Conservation (phyloP, 192 early-diverging fungal genomes). For the Coemansia sp. region DNA sequence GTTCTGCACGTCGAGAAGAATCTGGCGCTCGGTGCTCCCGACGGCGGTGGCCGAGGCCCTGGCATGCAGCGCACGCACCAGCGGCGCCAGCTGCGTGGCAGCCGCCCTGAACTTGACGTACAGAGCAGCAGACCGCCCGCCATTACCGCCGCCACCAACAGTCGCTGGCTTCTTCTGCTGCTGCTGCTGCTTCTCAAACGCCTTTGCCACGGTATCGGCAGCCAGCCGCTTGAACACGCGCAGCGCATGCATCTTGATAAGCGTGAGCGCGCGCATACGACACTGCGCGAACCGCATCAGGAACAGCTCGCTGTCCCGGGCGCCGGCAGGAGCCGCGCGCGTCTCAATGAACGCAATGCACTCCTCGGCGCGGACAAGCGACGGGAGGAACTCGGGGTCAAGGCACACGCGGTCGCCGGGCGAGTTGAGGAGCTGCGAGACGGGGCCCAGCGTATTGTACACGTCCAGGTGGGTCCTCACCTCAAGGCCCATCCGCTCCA, state of each 20-base stretch:
- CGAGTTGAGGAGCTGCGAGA: conserved; percentile 75
- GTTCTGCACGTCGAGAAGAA: conserved; percentile 71
- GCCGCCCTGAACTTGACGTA: conserved; percentile 82
- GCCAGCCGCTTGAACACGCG: conserved; percentile 54
- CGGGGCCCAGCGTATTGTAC: conserved; percentile 85
- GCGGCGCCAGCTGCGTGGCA: conserved; percentile 60
- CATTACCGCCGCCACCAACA: too few relatives aligned
- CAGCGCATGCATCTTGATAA: conserved; percentile 85
- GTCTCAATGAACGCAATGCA: conserved; percentile 65
- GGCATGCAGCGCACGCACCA: conserved; percentile 78
- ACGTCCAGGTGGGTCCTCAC: conserved; percentile 67
- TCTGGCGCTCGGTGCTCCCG: conserved; percentile 68
- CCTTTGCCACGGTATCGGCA: background rate
- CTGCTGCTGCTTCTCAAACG: background rate
- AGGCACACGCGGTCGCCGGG: conserved; percentile 84
- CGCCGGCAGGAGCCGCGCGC: conserved; percentile 44
- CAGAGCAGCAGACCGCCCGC: conserved; percentile 26
- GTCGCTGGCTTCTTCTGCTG: background rate
- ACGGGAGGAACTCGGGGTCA: conserved; percentile 77
- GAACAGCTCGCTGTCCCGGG: conserved; percentile 90
- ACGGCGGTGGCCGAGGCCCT: conserved; percentile 41
- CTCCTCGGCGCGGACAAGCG: conserved; percentile 73
- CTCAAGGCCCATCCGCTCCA: conserved; percentile 49
- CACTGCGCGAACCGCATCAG: conserved; percentile 92
- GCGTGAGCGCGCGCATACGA: conserved; percentile 88